These are phyloP conservation scores for Tolypocladium sp. DNA, from an alignment of 2,329 filamentous ascomycete species.

Conservation along the genomic window DNA sequence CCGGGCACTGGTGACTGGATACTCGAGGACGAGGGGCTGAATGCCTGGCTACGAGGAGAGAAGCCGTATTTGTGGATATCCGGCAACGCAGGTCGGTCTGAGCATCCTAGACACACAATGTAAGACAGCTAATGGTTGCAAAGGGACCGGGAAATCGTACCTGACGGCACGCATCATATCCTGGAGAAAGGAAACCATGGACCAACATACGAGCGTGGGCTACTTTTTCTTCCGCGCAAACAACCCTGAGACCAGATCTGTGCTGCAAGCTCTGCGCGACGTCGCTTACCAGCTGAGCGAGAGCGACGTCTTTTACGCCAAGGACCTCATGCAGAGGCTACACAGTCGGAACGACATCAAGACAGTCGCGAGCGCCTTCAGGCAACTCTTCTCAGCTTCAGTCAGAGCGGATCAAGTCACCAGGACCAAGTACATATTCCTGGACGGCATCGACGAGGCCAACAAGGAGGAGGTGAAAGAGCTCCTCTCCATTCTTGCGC, in stretches of 20 bases:
- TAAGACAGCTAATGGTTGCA: background rate
- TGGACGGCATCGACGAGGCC: slow-evolving; percentile 39
- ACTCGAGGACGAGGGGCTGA: slow-evolving; percentile 25
- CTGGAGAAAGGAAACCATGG: slow-evolving; percentile 17
- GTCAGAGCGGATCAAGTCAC: slow-evolving; percentile 21
- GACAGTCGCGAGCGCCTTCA: slow-evolving; percentile 33
- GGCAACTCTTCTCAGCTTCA: slow-evolving; percentile 29
- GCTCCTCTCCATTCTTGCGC: slow-evolving; percentile 24
- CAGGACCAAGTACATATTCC: slow-evolving; percentile 30
- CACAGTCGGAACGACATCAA: slow-evolving; percentile 30
- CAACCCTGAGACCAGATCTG: slow-evolving; percentile 33
- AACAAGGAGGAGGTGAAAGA: slow-evolving; percentile 25
- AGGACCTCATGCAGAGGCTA: slow-evolving; percentile 24
- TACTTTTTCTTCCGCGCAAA: slow-evolving; percentile 42
- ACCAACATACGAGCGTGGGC: slow-evolving; percentile 23
- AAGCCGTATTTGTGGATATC: slow-evolving; percentile 32
- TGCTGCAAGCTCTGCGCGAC: slow-evolving; percentile 34
- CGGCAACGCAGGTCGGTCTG: slow-evolving; percentile 27
- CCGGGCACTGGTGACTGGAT: slow-evolving; percentile 37
- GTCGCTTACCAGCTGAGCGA: slow-evolving; percentile 37
- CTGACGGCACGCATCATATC: slow-evolving; percentile 33
- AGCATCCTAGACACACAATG: too few species aligned
- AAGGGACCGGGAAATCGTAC: slow-evolving; percentile 36
- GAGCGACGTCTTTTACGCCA: slow-evolving; percentile 33
- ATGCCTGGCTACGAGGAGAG: slow-evolving; percentile 27